A percentile compares a stretch with the other conserved stretches of the same genome.
These are phyloP conservation scores for Bolboschoenoplectus hybrid DNA, from an alignment of 202 grass and related monocot species.

Conservation along the genomic window DNA sequence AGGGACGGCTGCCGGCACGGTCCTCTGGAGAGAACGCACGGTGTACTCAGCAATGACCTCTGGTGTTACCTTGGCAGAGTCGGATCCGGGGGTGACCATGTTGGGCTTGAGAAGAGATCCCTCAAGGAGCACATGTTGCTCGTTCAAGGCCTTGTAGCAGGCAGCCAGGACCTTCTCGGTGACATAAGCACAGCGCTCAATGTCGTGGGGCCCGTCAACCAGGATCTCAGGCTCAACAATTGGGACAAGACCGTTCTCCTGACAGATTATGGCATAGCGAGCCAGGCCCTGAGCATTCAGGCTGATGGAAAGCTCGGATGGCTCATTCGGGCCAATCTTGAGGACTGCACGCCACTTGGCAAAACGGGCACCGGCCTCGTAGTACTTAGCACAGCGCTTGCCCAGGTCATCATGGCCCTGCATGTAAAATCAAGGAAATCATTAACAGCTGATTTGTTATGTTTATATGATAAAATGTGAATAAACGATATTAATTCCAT, in stretches of 20 bases:
- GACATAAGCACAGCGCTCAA: constrained; percentile 36
- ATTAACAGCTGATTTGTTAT: not conserved
- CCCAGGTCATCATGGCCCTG: constrained; percentile 46
- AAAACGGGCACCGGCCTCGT: constrained; percentile 44
- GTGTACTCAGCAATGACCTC: constrained; percentile 54
- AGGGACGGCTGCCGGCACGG: constrained; percentile 52
- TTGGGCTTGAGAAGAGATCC: constrained; percentile 51
- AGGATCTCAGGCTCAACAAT: constrained; percentile 63
- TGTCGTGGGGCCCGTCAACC: constrained; percentile 48
- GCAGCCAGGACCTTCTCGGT: constrained; percentile 37
- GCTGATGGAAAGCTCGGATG: constrained; percentile 45
- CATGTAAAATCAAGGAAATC: not conserved
- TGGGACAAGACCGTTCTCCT: constrained; percentile 52
- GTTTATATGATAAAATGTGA: not conserved
- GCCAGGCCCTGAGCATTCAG: constrained; percentile 50
- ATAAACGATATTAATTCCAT: not conserved
- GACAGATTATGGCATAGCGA: constrained; percentile 49
- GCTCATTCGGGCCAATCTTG: constrained; percentile 47
- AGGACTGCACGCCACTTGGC: constrained; percentile 52
- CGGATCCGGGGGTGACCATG: constrained; percentile 53
- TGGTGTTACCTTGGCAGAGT: constrained; percentile 45
- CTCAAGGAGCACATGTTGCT: constrained; percentile 51
- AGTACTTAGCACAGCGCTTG: constrained; percentile 46
- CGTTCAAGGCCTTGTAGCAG: constrained; percentile 45
- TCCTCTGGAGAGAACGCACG: constrained; percentile 48